Base-by-base conservation (phyloP, 2,329 filamentous ascomycete species). In the Dactylellina sp. region DNA sequence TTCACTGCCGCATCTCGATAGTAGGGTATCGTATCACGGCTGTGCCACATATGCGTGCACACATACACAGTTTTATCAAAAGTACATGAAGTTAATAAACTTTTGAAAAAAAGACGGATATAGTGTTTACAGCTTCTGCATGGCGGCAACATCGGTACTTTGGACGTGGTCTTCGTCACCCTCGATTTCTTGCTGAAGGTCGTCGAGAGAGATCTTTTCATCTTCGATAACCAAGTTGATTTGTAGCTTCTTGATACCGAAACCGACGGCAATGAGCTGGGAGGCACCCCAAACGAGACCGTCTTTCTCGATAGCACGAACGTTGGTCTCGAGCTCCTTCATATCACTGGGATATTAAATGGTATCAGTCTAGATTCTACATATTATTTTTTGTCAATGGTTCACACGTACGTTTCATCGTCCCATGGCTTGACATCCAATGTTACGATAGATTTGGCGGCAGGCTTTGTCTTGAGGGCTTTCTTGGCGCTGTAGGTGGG, bases 201-300 rank as follows among this genome's bases (percentile, higher is more conserved):
- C 94, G 79, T 90, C 88, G 77, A 91, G 83, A 78, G 91, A 93
- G 81, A 99, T 83, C 88, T 97, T 97, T 78, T 98, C 94, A 82
- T 99, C 95, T 87, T 98, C 95, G 77, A 98, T 86, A 79, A 98
- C 93, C 79, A 98, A 84, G 89, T 92, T 98, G 86, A 99, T 96
- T 88, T 98, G 94, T 77, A 99, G 89, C 89, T 98, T 98, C 88
- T 91, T 95, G 87, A 99, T 96, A 87, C 95, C 95, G 87, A 92
- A 99, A 81, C 93, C 72, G 80, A 99, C 89, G 78, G 93, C 83
- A 59, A 96, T 89, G 77, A 97, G 86, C 87, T 95, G 91, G 83
- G 91, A 93, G 77, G 86, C 89, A 89, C 94, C 94, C 95, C 95
- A 99, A 77, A 96, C 89, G 76, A 99, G 91, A 85, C 95, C 95